Percentiles rank a stretch among this genome's conserved stretches.
Evolutionary conservation across 768 basidiomycete species (phyloP).

Genomic region (Boletus rex-veris): DNA sequence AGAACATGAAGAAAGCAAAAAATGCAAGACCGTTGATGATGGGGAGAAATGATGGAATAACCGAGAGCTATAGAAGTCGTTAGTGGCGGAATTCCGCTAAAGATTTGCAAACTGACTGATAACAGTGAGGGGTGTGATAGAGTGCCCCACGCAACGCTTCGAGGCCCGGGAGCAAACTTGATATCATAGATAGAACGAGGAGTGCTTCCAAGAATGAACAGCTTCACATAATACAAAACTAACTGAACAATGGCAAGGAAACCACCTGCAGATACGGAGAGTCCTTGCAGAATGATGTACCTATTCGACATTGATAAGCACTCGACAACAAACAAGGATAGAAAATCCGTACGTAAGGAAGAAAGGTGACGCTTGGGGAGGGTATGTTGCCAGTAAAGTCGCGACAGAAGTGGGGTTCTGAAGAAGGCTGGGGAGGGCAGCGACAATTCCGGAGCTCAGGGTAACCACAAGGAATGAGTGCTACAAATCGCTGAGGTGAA

Average conservation of each 20-base stretch:
- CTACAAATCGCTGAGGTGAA: conserved; percentile 36
- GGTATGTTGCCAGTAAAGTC: conserved; percentile 64
- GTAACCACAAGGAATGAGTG: conserved; percentile 94
- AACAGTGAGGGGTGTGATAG: conserved; percentile 73
- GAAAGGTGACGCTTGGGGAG: conserved; percentile 85
- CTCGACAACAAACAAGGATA: neutral
- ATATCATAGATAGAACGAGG: conserved; percentile 81
- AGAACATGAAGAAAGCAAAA: conserved; percentile 80
- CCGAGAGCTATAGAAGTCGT: conserved; percentile 49
- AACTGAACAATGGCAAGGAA: conserved; percentile 77
- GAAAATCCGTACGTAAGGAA: conserved; percentile 66
- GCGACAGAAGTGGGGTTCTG: conserved; percentile 71
- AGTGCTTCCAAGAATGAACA: conserved; percentile 83
- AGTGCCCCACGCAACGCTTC: conserved; percentile 74
- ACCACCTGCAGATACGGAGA: conserved; percentile 74
- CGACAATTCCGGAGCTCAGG: conserved; percentile 76
- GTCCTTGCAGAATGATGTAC: conserved; percentile 77
- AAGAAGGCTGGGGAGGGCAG: conserved; percentile 59
- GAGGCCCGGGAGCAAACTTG: conserved; percentile 72
- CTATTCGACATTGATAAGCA: conserved; percentile 31
- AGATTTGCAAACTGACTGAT: conserved; percentile 54
- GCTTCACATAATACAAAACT: conserved; percentile 85
- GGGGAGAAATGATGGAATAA: conserved; percentile 88
- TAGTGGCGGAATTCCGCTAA: neutral
- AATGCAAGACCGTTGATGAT: conserved; percentile 90